Evolutionary conservation across 2,329 filamentous ascomycete species (phyloP), one percentile per base, ranked within the genome.

Genomic region (Rhinocladiella similis): DNA sequence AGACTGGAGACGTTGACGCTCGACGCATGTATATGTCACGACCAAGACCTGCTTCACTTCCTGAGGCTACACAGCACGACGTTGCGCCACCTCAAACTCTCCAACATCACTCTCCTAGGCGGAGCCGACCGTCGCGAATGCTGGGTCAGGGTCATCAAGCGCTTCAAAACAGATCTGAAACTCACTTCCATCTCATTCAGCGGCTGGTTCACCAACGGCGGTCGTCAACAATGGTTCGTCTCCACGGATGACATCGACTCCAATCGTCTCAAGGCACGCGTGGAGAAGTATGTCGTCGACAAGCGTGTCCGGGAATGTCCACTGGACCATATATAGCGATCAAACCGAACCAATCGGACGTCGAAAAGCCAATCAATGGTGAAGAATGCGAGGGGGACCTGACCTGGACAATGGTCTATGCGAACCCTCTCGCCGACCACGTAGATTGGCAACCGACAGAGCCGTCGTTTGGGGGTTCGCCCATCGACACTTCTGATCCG

Each of bases 341-440:
- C 51, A 51, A 63, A 29, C 55, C 59, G 7, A 56, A 59, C 25
- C 49, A 63, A 29, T 49, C 53, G 25, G 63, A 65, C 33, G 61
- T 63, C 22, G 56, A 50, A 18, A 57, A 57, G 36, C 58, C 59
- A 3, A 39, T 22, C 10, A 50, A 56, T 16, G 61, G 58, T 12
- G 53, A 57, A 29, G 61, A 63, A 45, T 56, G 48, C 22, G 58
- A 61, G 41, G 61, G 61, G 18, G 61, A 63, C 46, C 22, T 60
- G 39, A 61, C 61, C 22, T 63, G 61, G 61, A 59, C 61, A 2
- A 63, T 63, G 61, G 53, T 60, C 6, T 63, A 63, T 42, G 42
- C 47, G 13, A 57, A 39, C 16, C 50, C 35, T 18, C 14, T 52
- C 6, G 49, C 38, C 18, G 52, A 50, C 12, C 38, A 52, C 9